Conservation (phyloP, 352 stramenopile genomes). For the Pythium myriotylum region DNA sequence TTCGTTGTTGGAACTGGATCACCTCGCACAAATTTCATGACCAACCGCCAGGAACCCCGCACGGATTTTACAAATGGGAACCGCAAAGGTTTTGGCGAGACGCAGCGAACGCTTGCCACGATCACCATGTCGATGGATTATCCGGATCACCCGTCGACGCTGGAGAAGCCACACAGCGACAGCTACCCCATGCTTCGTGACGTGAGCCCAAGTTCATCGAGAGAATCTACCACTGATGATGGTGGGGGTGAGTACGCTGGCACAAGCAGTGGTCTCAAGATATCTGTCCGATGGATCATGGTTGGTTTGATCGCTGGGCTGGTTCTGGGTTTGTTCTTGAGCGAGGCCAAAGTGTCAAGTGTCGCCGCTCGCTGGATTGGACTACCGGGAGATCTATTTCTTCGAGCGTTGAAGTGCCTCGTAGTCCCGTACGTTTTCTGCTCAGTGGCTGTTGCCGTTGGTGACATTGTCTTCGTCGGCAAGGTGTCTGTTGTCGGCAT, state of each 20-base stretch:
- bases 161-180: neutral
- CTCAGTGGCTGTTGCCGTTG: slow-evolving; percentile 66
- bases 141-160: neutral
- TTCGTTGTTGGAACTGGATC: neutral
- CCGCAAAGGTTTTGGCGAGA: neutral
- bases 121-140: slow-evolving; percentile 2
- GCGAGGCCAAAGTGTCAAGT: slow-evolving; percentile 35
- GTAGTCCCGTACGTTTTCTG: slow-evolving; percentile 83
- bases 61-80: neutral
- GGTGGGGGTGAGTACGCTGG: slow-evolving; percentile 35
- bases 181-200: slow-evolving; percentile 11
- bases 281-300: slow-evolving; percentile 54
- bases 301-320: slow-evolving; percentile 48
- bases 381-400: slow-evolving; percentile 69
- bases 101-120: neutral
- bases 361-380: slow-evolving; percentile 52
- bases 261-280: slow-evolving; percentile 37
- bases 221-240: neutral
- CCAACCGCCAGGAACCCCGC: neutral
- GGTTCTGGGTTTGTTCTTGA: slow-evolving; percentile 47
- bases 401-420: slow-evolving; percentile 67
- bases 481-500: slow-evolving; percentile 67
- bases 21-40: neutral
- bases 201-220: neutral
- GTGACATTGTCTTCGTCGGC: slow-evolving; percentile 69